Conservation (phyloP, 2,329 filamentous ascomycete genomes). For the Trichophyton schoenleinii region DNA sequence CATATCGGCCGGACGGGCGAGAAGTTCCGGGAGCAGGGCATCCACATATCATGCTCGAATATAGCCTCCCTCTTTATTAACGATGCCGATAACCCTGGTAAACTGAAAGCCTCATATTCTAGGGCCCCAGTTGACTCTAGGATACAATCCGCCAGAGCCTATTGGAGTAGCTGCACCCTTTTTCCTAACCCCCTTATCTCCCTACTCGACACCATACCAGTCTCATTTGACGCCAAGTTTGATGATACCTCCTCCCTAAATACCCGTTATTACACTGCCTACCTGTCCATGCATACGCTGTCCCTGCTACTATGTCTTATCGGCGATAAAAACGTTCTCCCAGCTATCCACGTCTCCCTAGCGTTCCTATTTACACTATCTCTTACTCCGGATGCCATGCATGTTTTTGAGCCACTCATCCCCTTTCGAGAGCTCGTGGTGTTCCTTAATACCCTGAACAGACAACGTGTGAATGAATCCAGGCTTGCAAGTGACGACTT, state of each 20-base stretch:
- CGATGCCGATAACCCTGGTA: neutral
- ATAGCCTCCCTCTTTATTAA: slow-evolving; percentile 18
- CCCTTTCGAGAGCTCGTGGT: slow-evolving; percentile 40
- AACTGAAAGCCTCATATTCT: neutral
- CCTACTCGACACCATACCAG: neutral
- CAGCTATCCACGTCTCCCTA: slow-evolving; percentile 43
- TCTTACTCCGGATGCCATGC: slow-evolving; percentile 26
- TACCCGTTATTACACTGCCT: slow-evolving; percentile 23
- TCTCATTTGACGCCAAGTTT: neutral
- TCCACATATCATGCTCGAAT: slow-evolving; percentile 43
- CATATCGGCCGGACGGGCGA: slow-evolving; percentile 37
- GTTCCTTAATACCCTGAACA: slow-evolving; percentile 44
- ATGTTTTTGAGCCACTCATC: slow-evolving; percentile 31
- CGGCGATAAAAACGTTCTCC: slow-evolving; percentile 41
- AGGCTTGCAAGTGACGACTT: slow-evolving; percentile 31
- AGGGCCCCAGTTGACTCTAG: neutral
- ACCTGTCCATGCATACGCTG: slow-evolving; percentile 33
- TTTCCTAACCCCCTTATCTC: neutral
- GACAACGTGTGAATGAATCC: slow-evolving; percentile 24
- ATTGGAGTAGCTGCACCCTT: neutral
- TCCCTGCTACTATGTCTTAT: slow-evolving; percentile 34
- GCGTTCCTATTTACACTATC: slow-evolving; percentile 39
- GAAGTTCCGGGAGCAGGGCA: slow-evolving; percentile 42
- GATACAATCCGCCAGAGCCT: neutral
- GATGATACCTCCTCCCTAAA: neutral